Conservation (phyloP, 352 stramenopile species). For the Phytopythium vexans region DNA sequence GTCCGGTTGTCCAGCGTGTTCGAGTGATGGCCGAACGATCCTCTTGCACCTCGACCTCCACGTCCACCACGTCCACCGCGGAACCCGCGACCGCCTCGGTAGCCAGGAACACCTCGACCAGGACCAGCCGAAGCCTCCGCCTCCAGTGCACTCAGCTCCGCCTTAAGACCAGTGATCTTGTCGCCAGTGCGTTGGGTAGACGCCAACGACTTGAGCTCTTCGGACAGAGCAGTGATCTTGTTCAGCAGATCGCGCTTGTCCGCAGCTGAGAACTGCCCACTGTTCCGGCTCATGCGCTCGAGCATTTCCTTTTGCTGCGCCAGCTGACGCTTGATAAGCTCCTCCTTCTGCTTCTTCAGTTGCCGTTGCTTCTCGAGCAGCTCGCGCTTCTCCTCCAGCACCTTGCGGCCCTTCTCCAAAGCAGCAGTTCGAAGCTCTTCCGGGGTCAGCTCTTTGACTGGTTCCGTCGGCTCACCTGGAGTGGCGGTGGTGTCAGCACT, state of each 20-base stretch:
- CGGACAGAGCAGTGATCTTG: slow-evolving; percentile 78
- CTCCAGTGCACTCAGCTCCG: slow-evolving; percentile 63
- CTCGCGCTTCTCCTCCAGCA: slow-evolving; percentile 86
- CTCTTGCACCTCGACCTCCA: slow-evolving; percentile 39
- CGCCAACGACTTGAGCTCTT: slow-evolving; percentile 56
- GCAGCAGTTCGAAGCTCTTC: slow-evolving; percentile 71
- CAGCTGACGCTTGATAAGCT: slow-evolving; percentile 76
- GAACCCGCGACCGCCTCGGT: slow-evolving; percentile 24
- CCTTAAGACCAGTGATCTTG: slow-evolving; percentile 52
- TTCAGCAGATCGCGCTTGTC: slow-evolving; percentile 80
- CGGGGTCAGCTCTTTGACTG: slow-evolving; percentile 63
- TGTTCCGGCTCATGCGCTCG: slow-evolving; percentile 80
- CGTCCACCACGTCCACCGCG: slow-evolving; percentile 47
- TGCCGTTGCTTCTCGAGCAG: slow-evolving; percentile 80
- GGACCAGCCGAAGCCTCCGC: slow-evolving; percentile 39
- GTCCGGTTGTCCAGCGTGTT: slow-evolving; percentile 84
- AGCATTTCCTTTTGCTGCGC: slow-evolving; percentile 80
- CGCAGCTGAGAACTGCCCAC: slow-evolving; percentile 51
- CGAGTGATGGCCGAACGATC: slow-evolving; percentile 33
- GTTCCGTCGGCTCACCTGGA: slow-evolving; percentile 2
- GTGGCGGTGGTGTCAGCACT: background rate
- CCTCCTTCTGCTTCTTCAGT: slow-evolving; percentile 83
- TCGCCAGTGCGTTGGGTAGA: slow-evolving; percentile 19
- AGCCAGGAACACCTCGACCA: slow-evolving; percentile 9
- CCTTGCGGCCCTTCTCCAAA: slow-evolving; percentile 74